Base-by-base conservation (phyloP, 345 rosid genomes). In the Rhizophora mangle region DNA sequence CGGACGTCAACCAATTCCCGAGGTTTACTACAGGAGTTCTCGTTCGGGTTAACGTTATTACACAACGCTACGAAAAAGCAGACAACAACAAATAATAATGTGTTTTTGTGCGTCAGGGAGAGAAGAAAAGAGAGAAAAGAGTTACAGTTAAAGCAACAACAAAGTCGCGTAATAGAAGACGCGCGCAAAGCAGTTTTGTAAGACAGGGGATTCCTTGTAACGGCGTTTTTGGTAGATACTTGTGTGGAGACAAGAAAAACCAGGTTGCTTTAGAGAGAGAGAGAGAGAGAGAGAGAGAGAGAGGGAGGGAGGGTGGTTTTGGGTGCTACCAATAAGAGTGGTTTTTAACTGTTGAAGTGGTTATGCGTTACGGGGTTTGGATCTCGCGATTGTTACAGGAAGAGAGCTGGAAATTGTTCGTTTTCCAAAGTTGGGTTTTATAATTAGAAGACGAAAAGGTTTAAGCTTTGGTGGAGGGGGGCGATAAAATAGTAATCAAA, bases 91-190 rank as follows among this genome's bases (percentile, higher is more conserved):
- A 43, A 43, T 13, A 13, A 43, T 11, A 43, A 11, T 24, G 16
- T 3, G 49, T 0, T 19, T 13, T 6, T 43, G 18, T 43, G 19
- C 49, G 49, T 13, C 32, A 18, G 43, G 32, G 62, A 57, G 76
- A 60, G 57, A 70, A 68, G 59, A 68, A 64, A 62, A 62, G 67
- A 70, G 67, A 70, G 54, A 49, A 63, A 46, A 63, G 62, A 27
- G 68, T 46, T 56, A 10, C 65, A 73, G 78, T 73, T 69, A 49
- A 73, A 69, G 71, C 68, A 58, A 43, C 18, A 71, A 60, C 31
- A 26, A 73, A 64, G 72, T 74, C 60, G 80, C 85, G 80, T 78
- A 82, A 27, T 71, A 81, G 78, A 78, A 72, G 84, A 78, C 68
- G 78, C 83, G 74, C 74, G 78, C 81, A 34, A 72, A 68, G 61